Conservation (phyloP, 768 basidiomycete genomes). For the Tulasnella sp. region DNA sequence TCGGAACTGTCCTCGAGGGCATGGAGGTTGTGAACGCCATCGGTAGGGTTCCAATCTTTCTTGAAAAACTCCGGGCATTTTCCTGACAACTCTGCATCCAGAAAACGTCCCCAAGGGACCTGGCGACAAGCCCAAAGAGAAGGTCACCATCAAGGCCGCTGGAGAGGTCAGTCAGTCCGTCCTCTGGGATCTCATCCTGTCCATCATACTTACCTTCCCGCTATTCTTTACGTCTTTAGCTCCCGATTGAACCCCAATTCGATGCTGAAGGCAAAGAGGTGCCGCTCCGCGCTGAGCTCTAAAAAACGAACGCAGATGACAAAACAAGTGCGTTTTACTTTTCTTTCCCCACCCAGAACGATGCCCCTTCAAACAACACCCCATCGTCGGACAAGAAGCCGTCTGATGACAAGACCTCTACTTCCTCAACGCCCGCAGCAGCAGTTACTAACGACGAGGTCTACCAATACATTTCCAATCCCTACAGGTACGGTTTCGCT, state of each 20-base stretch:
- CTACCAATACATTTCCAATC: slow-evolving; percentile 27
- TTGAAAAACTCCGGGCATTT: slow-evolving; percentile 44
- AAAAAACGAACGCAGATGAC: slow-evolving; percentile 42
- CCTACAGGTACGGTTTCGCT: slow-evolving; percentile 29
- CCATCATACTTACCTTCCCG: not conserved
- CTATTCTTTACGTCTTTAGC: slow-evolving; percentile 40
- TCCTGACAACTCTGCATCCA: slow-evolving; percentile 41
- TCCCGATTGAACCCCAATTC: slow-evolving; percentile 54
- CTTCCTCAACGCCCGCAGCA: not conserved
- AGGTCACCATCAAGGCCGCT: slow-evolving; percentile 78
- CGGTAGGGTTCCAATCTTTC: slow-evolving; percentile 52
- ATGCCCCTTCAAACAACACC: slow-evolving; percentile 1
- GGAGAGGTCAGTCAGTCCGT: slow-evolving; percentile 81
- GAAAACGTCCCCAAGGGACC: slow-evolving; percentile 73
- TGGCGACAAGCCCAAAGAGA: slow-evolving; percentile 72
- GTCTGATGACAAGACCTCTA: slow-evolving; percentile 19
- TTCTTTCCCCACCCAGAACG: slow-evolving; percentile 25
- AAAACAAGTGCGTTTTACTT: slow-evolving; percentile 29
- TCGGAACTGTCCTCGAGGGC: slow-evolving; percentile 89
- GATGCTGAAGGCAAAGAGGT: slow-evolving; percentile 73
- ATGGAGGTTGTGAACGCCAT: slow-evolving; percentile 83
- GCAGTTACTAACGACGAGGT: slow-evolving; percentile 21
- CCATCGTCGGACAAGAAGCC: slow-evolving; percentile 12
- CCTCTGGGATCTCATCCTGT: not conserved
- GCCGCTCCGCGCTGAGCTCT: slow-evolving; percentile 90